Percentiles rank a stretch among this genome's conserved stretches.
Evolutionary conservation across 75 land plant genomes (phyloP).

Genomic region (Gnetum montanum): DNA sequence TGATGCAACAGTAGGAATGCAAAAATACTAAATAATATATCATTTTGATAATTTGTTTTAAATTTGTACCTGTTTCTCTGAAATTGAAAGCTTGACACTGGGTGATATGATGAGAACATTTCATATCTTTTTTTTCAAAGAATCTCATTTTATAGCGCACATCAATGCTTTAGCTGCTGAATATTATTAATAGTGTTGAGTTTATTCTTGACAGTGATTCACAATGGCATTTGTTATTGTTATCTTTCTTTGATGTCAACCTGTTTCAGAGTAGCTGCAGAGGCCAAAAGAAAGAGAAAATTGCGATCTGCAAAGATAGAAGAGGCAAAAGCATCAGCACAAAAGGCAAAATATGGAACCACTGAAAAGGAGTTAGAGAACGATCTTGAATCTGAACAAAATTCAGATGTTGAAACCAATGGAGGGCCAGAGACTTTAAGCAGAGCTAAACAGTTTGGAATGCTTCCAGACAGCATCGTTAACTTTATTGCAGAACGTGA

Average conservation of each 20-base stretch:
- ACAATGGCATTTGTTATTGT: too few relatives aligned
- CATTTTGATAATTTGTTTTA: too few relatives aligned
- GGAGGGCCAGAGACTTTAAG: background rate
- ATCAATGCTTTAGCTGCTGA: background rate
- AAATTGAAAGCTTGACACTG: too few relatives aligned
- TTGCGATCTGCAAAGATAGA: background rate
- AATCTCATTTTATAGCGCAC: too few relatives aligned
- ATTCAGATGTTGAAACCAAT: background rate
- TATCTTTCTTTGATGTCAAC: background rate
- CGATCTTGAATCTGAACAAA: background rate
- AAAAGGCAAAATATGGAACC: background rate
- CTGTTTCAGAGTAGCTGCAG: conserved; percentile 3
- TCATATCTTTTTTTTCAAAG: too few relatives aligned
- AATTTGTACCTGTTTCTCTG: too few relatives aligned
- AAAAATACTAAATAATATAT: too few relatives aligned
- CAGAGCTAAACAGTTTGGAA: background rate
- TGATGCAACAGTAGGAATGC: too few relatives aligned
- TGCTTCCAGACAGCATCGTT: conserved; percentile 5
- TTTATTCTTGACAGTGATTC: background rate
- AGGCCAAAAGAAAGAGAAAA: conserved; percentile 2
- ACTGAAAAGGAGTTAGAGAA: background rate
- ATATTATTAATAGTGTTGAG: background rate
- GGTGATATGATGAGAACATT: too few relatives aligned
- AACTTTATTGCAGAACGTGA: conserved; percentile 5
- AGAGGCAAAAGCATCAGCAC: background rate